Base-by-base conservation (phyloP, 495 filamentous ascomycete species). In the Aspergillus asperescens region DNA sequence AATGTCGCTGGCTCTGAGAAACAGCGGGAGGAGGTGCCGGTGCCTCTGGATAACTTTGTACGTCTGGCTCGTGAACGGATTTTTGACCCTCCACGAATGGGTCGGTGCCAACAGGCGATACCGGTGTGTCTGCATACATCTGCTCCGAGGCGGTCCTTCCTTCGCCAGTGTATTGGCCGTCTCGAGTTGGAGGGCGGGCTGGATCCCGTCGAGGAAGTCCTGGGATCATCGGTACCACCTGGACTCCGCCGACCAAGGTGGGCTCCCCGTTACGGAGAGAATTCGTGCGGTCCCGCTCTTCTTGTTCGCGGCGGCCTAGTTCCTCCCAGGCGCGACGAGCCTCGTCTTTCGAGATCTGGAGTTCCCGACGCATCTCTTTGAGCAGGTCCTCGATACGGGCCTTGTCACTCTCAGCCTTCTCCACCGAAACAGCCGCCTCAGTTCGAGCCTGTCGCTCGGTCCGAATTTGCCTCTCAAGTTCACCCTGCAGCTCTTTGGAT, bases 291-390 rank as follows among this genome's bases (percentile, higher is more conserved):
- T 97, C 92, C n/a, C 94, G 80, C 66, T 96, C 92, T 66, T 95
- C 90, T 59, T 96, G 90, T 67, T 96, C 94, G 40, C 91, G 82
- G 38, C 93, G 81, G 16, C 93, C 93, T 2, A 98, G 81, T 62
- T 98, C 93, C 62, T 98, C 93, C 93, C 93, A 98, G 1, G 93
- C 93, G 46, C 93, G 81, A 25, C 94, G 82, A 23, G 94, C 93
- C 70, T 98, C 93, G 54, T 96, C 92, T 61, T 95, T 96, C 31
- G 89, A 93, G 44, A 98, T 98, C 51, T 87, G 81, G 25, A 98
- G 73, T 67, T 98, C 93, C 37, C 92, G 84, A 31, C 82, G 83
- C 84, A 94, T 88, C 65, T 98, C 93, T 15, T 76, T 73, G 16
- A 95, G 79, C 58, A 89, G 68, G 51, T 88, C 86, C 52, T 95